These are phyloP conservation scores for Canavalia ensiformis DNA, from an alignment of 306 rosid genomes.

Conservation along the genomic window DNA sequence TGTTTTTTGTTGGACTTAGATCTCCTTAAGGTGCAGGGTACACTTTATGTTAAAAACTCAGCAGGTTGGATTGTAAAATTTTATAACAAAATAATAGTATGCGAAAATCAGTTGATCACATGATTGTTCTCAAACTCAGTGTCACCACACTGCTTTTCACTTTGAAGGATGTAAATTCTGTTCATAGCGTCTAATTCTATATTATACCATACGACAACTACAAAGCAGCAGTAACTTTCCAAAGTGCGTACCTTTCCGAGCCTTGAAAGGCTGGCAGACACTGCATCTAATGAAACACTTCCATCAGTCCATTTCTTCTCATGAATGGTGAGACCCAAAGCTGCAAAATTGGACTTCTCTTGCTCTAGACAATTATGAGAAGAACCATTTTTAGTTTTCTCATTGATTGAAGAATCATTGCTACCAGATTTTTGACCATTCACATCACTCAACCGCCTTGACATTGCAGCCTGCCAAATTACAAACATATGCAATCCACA, in stretches of 20 bases:
- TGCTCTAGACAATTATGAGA: constrained; percentile 41
- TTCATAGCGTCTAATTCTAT: neutral
- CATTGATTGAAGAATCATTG: constrained; percentile 60
- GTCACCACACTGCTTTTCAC: neutral
- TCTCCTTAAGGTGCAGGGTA: neutral
- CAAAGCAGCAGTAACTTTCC: neutral
- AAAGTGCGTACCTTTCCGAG: constrained; percentile 76
- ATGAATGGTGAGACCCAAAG: constrained; percentile 74
- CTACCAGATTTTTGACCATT: constrained; percentile 56
- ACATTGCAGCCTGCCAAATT: constrained; percentile 75
- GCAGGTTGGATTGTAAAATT: neutral
- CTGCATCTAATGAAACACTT: constrained; percentile 71
- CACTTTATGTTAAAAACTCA: neutral
- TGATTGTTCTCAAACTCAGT: neutral
- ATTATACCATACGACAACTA: neutral
- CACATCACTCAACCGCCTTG: constrained; percentile 89
- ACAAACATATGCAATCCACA: neutral
- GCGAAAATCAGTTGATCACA: neutral
- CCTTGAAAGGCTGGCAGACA: constrained; percentile 70
- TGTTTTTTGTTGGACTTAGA: neutral
- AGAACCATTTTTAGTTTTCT: constrained; percentile 55
- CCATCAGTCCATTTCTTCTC: constrained; percentile 97
- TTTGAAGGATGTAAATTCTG: neutral
- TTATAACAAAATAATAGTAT: too few species aligned
- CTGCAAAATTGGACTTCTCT: constrained; percentile 57